Evolutionary conservation across 176 grass and related monocot species (phyloP).

Genomic region (Echinochloa phyllopogon): DNA sequence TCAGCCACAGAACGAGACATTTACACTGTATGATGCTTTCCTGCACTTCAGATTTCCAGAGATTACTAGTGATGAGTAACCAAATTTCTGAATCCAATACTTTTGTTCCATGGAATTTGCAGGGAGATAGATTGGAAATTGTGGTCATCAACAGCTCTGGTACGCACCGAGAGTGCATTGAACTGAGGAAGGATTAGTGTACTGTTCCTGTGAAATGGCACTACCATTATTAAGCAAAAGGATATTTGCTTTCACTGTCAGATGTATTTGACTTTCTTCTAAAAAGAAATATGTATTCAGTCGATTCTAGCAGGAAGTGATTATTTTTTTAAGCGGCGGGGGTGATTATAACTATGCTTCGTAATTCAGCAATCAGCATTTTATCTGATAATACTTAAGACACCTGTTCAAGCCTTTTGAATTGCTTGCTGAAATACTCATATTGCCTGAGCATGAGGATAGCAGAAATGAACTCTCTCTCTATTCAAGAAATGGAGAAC

Average conservation of each 20-base stretch:
- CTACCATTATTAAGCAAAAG: neutral
- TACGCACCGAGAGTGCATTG: conserved; percentile 51
- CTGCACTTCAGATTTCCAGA: neutral
- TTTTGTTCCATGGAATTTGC: conserved; percentile 32
- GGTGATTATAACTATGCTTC: no score
- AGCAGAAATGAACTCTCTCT: conserved; percentile 17
- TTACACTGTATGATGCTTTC: conserved; percentile 59
- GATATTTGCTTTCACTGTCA: neutral
- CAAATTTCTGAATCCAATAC: neutral
- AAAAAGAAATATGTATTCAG: conserved; percentile 15
- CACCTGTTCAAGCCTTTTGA: neutral
- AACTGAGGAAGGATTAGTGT: conserved; percentile 60
- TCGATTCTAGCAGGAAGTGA: neutral
- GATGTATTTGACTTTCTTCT: neutral
- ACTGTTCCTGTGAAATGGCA: neutral
- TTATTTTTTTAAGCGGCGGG: neutral
- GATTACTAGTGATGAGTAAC: neutral
- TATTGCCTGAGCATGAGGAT: neutral
- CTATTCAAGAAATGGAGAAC: conserved; percentile 1
- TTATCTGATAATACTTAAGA: neutral
- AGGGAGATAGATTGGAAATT: conserved; percentile 74
- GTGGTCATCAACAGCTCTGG: conserved; percentile 60
- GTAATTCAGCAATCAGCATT: neutral
- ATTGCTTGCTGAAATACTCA: neutral
- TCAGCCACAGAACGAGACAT: conserved; percentile 76